phyloP scores from a whole-genome alignment of 768 basidiomycete species.

The Lyophyllum semitale region DNA sequence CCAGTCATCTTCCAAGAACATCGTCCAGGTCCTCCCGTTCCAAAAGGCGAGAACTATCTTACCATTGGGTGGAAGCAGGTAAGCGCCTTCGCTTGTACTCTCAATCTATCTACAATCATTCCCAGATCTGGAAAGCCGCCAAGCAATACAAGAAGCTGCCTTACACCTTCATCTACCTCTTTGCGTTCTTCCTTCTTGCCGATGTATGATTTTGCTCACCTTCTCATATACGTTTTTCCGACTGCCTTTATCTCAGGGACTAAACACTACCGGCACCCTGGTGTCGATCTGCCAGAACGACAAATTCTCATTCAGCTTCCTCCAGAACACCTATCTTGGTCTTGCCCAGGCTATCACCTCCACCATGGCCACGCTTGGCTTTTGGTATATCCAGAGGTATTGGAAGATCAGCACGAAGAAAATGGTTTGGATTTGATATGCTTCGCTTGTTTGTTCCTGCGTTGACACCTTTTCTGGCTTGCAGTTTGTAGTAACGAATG shows the following conservation, averaged over 20 bases:
- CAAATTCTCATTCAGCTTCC: constrained; percentile 79
- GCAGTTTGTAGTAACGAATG: constrained; percentile 76
- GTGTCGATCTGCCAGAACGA: constrained; percentile 79
- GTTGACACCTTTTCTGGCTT: neutral
- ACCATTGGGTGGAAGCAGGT: constrained; percentile 89
- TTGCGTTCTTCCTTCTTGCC: constrained; percentile 77
- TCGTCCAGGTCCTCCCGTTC: constrained; percentile 79
- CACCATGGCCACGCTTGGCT: constrained; percentile 69
- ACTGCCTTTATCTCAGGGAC: constrained; percentile 48
- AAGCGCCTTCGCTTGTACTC: constrained; percentile 5
- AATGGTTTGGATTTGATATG: too few species aligned
- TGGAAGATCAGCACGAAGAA: constrained; percentile 81
- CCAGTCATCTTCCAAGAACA: constrained; percentile 83
- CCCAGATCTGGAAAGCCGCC: constrained; percentile 73
- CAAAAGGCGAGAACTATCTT: constrained; percentile 73
- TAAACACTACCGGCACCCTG: constrained; percentile 79
- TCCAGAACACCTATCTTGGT: constrained; percentile 79
- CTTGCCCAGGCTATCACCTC: constrained; percentile 77
- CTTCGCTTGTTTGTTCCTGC: neutral
- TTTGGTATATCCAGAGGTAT: constrained; percentile 82
- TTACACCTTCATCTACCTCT: constrained; percentile 79
- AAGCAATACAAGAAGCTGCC: constrained; percentile 80
- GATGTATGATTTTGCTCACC: constrained; percentile 47
- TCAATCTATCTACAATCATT: neutral
- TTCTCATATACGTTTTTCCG: neutral